Percentiles rank a stretch among this genome's conserved stretches.
These are phyloP conservation scores for Phylloporus arenicola DNA, from an alignment of 768 basidiomycete species.

Conservation along the genomic window DNA sequence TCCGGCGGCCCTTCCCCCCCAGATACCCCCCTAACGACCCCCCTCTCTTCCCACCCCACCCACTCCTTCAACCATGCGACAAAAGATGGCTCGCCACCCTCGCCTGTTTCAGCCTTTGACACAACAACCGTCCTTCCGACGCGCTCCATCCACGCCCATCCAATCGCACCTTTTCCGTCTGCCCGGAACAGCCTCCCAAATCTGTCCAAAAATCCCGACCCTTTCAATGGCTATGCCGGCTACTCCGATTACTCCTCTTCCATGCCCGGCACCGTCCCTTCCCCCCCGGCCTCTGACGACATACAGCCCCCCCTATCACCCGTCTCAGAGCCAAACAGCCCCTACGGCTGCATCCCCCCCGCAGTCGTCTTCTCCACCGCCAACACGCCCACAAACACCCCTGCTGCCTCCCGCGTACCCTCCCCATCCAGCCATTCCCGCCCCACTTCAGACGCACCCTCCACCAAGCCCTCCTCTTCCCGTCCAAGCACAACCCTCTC, in stretches of 20 bases:
- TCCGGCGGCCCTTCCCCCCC: too few species aligned
- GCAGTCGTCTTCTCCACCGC: constrained; percentile 53
- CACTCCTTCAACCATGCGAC: constrained; percentile 30
- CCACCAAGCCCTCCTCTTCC: constrained; percentile 23
- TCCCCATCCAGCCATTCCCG: constrained; percentile 22
- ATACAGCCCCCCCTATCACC: constrained; percentile 24
- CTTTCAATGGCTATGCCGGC: constrained; percentile 65
- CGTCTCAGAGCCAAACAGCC: constrained; percentile 29
- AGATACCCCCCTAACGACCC: constrained; percentile 42
- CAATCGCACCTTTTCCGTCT: constrained; percentile 32
- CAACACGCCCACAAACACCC: constrained; percentile 45
- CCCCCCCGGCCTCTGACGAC: constrained; percentile 28
- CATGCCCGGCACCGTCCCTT: constrained; percentile 53
- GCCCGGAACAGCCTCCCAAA: constrained; percentile 25
- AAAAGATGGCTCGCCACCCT: constrained; percentile 23
- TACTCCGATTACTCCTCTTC: constrained; percentile 60
- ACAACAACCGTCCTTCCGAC: constrained; percentile 51
- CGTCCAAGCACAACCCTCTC: constrained; percentile 45
- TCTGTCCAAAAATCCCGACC: constrained; percentile 39
- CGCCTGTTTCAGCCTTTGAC: constrained; percentile 46
- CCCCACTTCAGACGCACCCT: constrained; percentile 11
- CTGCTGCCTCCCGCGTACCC: constrained; percentile 42
- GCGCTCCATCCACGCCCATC: constrained; percentile 34
- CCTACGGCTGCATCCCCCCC: constrained; percentile 56
- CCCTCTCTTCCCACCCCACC: constrained; percentile 32